Evolutionary conservation across 1,139 yeast genomes (phyloP).

Genomic region (Yamadazyma friedrichii): DNA sequence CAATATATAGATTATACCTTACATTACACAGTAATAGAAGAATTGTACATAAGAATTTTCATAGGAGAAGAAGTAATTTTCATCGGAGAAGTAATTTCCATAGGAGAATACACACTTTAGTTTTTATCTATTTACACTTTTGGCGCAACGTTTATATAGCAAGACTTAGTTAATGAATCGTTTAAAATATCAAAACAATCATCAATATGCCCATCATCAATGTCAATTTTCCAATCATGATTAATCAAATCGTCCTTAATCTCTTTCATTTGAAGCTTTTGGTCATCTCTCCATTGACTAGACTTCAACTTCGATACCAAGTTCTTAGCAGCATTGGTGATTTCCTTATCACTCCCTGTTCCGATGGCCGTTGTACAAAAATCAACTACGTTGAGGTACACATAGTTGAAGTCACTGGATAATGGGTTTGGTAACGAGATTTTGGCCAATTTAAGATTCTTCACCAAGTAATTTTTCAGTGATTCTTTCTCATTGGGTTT

Average conservation of each 20-base stretch:
- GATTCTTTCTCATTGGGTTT: slow-evolving; percentile 26
- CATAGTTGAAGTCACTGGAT: slow-evolving; percentile 23
- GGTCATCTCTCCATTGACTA: slow-evolving; percentile 14
- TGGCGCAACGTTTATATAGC: slow-evolving; percentile 9
- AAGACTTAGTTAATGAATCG: slow-evolving; percentile 17
- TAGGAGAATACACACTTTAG: neutral
- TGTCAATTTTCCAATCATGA: slow-evolving; percentile 10
- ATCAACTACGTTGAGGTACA: slow-evolving; percentile 24
- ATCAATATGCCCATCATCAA: slow-evolving; percentile 11
- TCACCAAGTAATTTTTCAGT: slow-evolving; percentile 26
- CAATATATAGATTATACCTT: no score
- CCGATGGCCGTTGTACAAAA: slow-evolving; percentile 16
- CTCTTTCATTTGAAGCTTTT: slow-evolving; percentile 16
- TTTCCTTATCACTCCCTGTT: slow-evolving; percentile 6
- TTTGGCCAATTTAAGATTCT: slow-evolving; percentile 31
- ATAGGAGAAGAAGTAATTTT: no score
- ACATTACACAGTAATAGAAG: no score
- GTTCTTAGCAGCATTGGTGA: slow-evolving; percentile 8
- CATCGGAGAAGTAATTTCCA: no score
- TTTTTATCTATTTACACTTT: slow-evolving; percentile 4
- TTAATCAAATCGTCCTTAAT: slow-evolving; percentile 8
- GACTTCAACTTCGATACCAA: slow-evolving; percentile 14
- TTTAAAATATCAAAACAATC: slow-evolving; percentile 15
- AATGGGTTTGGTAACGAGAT: slow-evolving; percentile 11
- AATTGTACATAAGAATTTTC: no score